Percentiles rank a stretch among this genome's conserved stretches.
Conservation (phyloP, 2,329 filamentous ascomycete species). For the Anisogramma anomala region DNA sequence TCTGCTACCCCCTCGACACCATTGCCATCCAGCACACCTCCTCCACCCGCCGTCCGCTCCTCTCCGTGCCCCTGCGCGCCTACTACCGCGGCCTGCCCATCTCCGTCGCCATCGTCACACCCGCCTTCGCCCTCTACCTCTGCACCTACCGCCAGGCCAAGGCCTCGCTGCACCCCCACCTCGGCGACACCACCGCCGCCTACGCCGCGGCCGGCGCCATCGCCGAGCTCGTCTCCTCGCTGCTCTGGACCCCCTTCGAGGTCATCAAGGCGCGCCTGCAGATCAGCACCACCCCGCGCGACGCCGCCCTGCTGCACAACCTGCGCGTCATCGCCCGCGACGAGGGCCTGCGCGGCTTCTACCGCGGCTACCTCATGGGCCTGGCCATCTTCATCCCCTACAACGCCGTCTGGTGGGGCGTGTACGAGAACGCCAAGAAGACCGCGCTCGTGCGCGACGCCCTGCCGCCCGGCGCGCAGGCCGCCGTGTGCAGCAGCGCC, state of each 20-base stretch:
- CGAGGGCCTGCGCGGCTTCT: background rate
- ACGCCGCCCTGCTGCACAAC: background rate
- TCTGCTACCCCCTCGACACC: background rate
- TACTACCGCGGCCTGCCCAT: background rate
- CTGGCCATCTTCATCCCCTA: background rate
- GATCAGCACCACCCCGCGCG: background rate
- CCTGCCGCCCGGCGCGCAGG: background rate
- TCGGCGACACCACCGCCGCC: background rate
- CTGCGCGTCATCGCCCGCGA: background rate
- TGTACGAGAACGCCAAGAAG: background rate
- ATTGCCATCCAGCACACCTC: background rate
- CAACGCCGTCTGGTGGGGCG: background rate
- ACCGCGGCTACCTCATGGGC: background rate
- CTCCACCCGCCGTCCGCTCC: background rate
- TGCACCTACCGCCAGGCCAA: background rate
- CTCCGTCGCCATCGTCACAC: background rate
- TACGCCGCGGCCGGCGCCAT: background rate
- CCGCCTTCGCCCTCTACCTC: background rate
- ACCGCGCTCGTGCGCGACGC: background rate
- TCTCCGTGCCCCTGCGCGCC: background rate
- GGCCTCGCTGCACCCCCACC: background rate
- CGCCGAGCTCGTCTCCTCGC: background rate
- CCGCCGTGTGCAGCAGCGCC: background rate
- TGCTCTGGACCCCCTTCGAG: background rate
- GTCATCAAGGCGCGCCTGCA: background rate